These are phyloP conservation scores for Geosmithia morbida DNA, from an alignment of 2,329 filamentous ascomycete genomes.

Conservation along the genomic window DNA sequence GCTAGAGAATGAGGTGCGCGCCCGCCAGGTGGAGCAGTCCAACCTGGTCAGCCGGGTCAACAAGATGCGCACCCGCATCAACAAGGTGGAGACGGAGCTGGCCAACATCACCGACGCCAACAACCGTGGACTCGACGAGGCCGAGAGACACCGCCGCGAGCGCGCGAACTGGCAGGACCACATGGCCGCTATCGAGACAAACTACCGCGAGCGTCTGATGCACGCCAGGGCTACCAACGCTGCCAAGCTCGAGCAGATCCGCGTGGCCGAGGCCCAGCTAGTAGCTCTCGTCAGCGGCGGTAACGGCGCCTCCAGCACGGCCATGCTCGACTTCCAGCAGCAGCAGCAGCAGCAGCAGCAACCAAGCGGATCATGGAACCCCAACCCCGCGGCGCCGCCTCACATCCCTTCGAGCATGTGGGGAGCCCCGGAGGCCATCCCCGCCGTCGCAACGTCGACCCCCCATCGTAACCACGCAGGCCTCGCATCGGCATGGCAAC, in stretches of 20 bases:
- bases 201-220: constrained; percentile 27
- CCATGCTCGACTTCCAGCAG: constrained; percentile 7
- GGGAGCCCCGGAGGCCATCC: constrained; percentile 12
- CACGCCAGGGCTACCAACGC: constrained; percentile 19
- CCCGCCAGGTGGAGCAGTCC: constrained; percentile 48
- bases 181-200: constrained; percentile 27
- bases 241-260: constrained; percentile 14
- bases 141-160: constrained; percentile 41
- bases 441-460: constrained; percentile 16
- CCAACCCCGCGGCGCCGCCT: constrained; percentile 16
- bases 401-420: constrained; percentile 21
- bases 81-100: constrained; percentile 59
- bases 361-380: constrained; percentile 17
- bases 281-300: constrained; percentile 12
- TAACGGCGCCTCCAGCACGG: not conserved
- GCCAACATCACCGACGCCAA: constrained; percentile 58
- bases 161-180: constrained; percentile 31
- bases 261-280: constrained; percentile 15
- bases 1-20: constrained; percentile 47
- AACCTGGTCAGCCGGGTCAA: constrained; percentile 54
- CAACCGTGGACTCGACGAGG: constrained; percentile 47
- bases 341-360: constrained; percentile 8
- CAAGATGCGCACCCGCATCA: constrained; percentile 56
- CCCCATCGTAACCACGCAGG: constrained; percentile 12
- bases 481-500: constrained; percentile 16